Base-by-base conservation (phyloP, 768 basidiomycete species). In the Hericium coralloides region DNA sequence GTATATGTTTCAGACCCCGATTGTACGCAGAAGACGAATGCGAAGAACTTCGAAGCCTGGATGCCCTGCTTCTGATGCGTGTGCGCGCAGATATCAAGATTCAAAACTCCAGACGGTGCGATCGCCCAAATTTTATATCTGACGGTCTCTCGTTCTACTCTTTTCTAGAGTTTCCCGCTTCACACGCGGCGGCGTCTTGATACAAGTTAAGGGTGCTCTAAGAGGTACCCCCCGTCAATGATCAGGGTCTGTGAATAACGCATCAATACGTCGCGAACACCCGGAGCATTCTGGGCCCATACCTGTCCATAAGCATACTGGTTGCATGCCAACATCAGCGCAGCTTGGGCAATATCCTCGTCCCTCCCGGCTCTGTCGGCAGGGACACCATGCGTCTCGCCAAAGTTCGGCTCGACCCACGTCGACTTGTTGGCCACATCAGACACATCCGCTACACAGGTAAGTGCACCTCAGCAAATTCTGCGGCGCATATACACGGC, bases 391-490 rank as follows among this genome's bases (percentile, higher is more conserved):
- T 69, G 18, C 64, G 8, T 51, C 71, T 70, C 67, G 65, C 59
- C 70, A 68, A 59, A 69, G 65, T 60, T 67, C 64, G 65, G 38
- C 66, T 64, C 20, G 66, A 61, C 15, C 59, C 58, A 68, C 10
- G 59, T 51, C 3, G 67, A 70, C 60, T 70, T 72, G 60, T 74
- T 69, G 38, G 52, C 50, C 38, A 66, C 69, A 50, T 72, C 66
- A 0, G 69, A 71, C 61, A 53, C 60, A 0, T 58, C 60, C 23
- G 61, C 66, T 67, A 36, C 4, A 15, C 10, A 23, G 47, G 72
- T 73, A 53, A 76, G 71, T 23, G 76, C 77, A 18, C 68, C 71
- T 52, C 77, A 72, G 15, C 69, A 72, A 12, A 23, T 1, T n/a
- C 38, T 15, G 9, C 25, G 5, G 23, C 18, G 26, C 4, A 4